Evolutionary conservation across 1,139 yeast species (phyloP), one percentile per base, ranked within the genome.

Genomic region (Suhomyces maxii): DNA sequence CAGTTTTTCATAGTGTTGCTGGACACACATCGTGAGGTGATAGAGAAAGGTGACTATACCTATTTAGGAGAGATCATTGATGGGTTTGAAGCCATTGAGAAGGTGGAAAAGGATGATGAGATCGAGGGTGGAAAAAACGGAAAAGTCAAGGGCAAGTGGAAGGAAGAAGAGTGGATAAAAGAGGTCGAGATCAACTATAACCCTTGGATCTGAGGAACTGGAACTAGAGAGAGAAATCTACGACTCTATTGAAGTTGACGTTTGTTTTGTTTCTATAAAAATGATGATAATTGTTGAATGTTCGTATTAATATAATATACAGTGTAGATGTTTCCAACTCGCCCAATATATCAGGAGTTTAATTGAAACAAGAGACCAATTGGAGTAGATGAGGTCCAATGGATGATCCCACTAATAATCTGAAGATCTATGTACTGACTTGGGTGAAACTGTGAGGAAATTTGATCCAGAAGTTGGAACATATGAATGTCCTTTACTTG

Each of bases 1-100:
- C 67, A 63, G 42, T 61, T 61, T 42, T 61, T 63, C 49, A 45
- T 63, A 8, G 53, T 55, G 6, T 50, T 63, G 9, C 53, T 59
- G 7, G 54, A 48, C 6, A 33, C 46, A 25, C 54, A 60, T 41
- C 30, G 43, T 11, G 49, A 42, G 8, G 46, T 51, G 12, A 42
- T 58, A 8, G 49, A 45, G 10, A 48, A 46, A 7, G 46, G 41
- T 8, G 49, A 46, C 9, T 61, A 60, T 39, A 54, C 57, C 0
- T 43, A 51, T 7, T 53, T 63, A 26, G 67, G 67, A 7, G 42
- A 45, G 26, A 50, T 59, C 3, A 54, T 59, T 7, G 66, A 60
- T 39, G 65, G 65, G 7, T 37, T 54, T 18, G 56, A 45, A 6
- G 55, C 63, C 1, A 40, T 63, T 2, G 57, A 48, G 31, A 40